A percentile compares a stretch with the other conserved stretches of the same genome.
Evolutionary conservation across 2,329 filamentous ascomycete genomes (phyloP).

Genomic region (Neofusicoccum laricinum): DNA sequence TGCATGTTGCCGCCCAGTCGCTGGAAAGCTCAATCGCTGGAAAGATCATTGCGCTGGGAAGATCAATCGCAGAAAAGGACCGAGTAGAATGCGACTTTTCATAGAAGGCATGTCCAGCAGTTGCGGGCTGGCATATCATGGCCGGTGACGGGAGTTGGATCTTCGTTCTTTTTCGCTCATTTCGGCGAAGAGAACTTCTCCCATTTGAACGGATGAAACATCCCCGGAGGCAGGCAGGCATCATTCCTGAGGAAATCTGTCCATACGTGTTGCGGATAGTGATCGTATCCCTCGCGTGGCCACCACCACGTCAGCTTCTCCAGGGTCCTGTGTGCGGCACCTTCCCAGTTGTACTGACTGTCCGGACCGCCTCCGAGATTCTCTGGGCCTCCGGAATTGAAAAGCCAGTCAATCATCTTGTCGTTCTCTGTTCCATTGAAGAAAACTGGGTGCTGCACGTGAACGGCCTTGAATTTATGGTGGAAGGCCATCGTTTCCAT

Average conservation of each 20-base stretch:
- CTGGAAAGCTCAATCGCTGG: too few relatives aligned
- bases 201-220: constrained; percentile 17
- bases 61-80: background rate
- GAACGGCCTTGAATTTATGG: constrained; percentile 90
- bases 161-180: background rate
- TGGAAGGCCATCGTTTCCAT: constrained; percentile 82
- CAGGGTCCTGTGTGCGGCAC: background rate
- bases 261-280: constrained; percentile 14
- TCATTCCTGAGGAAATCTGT: constrained; percentile 6
- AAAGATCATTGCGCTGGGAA: too few relatives aligned
- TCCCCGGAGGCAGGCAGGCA: constrained; percentile 5
- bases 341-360: constrained; percentile 16
- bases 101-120: background rate
- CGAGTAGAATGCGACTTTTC: background rate
- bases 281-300: constrained; percentile 13
- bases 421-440: constrained; percentile 14
- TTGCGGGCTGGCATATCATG: background rate
- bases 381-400: constrained; percentile 13
- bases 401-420: constrained; percentile 12
- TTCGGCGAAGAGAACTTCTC: constrained; percentile 3
- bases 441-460: constrained; percentile 82
- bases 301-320: constrained; percentile 16
- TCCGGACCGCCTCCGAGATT: constrained; percentile 14
- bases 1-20: too few relatives aligned
- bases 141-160: background rate